Evolutionary conservation across 768 basidiomycete species (phyloP), one percentile per base, ranked within the genome.

Genomic region (Boletus insuetus): DNA sequence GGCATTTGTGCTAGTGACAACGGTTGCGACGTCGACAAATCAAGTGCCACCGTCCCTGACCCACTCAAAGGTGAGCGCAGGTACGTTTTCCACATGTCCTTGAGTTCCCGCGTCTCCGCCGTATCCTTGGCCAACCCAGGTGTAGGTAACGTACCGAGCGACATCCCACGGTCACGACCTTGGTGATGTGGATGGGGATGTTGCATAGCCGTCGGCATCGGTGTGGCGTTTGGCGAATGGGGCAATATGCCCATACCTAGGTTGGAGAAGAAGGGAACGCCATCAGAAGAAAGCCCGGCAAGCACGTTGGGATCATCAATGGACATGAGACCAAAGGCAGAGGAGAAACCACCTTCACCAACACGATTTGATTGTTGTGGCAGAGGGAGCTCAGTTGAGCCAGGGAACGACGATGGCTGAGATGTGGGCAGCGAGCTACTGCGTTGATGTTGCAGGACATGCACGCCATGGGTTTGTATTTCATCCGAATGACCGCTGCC

Each of bases 61-160:
- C 74, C 76, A 17, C 73, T 70, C 43, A 85, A 66, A 24, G 89
- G 89, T 20, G 87, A 89, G 38, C 82, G 79, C 74, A 91, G 77
- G 62, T 85, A 91, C 59, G 82, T 76, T 69, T 79, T 89, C 89
- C 89, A 91, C 58, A 88, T 83, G 50, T 89, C 85, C 46, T 79
- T 74, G 65, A 89, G 64, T 59, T 89, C 85, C 49, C 76, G 72
- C 48, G 72, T 64, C 49, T 73, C 77, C 51, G 54, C 74, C 43
- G 48, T 60, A 22, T 72, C 80, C 51, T 75, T 69, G 38, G 31
- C 48, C 37, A 58, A 41, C 7, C 71, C 70, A 0, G 75, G 68
- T 19, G 74, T 74, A 51, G 63, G 73, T 58, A 67, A 35, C 17
- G 63, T 64, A 24, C 66, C 58, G 45, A 64, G 58, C 3, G 69